A percentile compares a stretch with the other conserved stretches of the same genome.
Evolutionary conservation across 768 basidiomycete genomes (phyloP).

Genomic region (Russula emetica): DNA sequence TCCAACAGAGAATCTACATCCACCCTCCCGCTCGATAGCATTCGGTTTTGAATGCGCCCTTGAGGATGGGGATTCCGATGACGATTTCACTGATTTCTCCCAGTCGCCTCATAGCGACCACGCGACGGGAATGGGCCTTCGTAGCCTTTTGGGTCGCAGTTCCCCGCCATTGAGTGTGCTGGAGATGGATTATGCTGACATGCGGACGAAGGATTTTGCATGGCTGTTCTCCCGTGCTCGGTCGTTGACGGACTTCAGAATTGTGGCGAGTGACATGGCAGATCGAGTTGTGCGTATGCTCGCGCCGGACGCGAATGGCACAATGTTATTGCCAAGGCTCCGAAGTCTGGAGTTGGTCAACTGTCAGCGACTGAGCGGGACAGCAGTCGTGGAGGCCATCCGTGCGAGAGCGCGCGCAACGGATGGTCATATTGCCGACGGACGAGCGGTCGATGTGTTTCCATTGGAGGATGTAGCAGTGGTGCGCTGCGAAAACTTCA

Average conservation of each 20-base stretch:
- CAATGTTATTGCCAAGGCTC: constrained; percentile 53
- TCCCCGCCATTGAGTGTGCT: constrained; percentile 60
- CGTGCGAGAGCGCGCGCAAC: constrained; percentile 44
- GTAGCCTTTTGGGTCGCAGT: constrained; percentile 56
- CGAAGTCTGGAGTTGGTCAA: constrained; percentile 50
- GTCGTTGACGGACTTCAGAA: constrained; percentile 58
- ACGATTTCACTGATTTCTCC: constrained; percentile 70
- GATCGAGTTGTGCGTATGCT: constrained; percentile 62
- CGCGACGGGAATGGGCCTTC: constrained; percentile 76
- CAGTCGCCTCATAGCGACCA: constrained; percentile 74
- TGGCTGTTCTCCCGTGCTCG: constrained; percentile 59
- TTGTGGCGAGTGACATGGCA: constrained; percentile 80
- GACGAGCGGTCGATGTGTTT: constrained; percentile 20
- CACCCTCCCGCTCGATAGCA: neutral
- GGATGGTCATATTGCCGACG: constrained; percentile 31
- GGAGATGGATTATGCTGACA: constrained; percentile 78
- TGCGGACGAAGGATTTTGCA: constrained; percentile 76
- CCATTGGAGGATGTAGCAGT: constrained; percentile 33
- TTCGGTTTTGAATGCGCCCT: constrained; percentile 26
- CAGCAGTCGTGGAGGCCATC: constrained; percentile 52
- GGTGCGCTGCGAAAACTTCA: constrained; percentile 33
- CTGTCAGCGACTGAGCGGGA: constrained; percentile 61
- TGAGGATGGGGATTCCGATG: constrained; percentile 69
- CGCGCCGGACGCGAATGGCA: constrained; percentile 37
- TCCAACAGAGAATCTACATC: neutral